phyloP scores from a whole-genome alignment of 1,284 basidiomycete species.

The Coriolopsis trogii region DNA sequence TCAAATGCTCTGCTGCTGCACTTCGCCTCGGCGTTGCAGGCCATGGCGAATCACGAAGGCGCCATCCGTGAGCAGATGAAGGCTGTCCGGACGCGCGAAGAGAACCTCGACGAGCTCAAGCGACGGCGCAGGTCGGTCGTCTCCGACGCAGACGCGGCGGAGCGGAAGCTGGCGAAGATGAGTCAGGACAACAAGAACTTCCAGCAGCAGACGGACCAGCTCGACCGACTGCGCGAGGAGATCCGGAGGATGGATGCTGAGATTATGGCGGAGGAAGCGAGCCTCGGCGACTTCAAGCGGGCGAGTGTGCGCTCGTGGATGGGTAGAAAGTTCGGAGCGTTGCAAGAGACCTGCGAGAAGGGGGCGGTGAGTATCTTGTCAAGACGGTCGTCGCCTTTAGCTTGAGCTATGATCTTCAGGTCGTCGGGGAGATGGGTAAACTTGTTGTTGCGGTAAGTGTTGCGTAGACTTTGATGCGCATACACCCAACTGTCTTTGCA shows the following conservation, averaged over 20 bases:
- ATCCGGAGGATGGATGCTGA: conserved; percentile 82
- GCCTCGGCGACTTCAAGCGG: conserved; percentile 86
- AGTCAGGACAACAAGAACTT: conserved; percentile 89
- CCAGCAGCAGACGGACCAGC: conserved; percentile 70
- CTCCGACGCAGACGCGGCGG: conserved; percentile 83
- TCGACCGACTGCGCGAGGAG: conserved; percentile 78
- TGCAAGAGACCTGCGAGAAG: conserved; percentile 88
- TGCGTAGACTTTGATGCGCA: background rate
- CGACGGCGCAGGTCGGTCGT: conserved; percentile 69
- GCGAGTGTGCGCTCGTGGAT: conserved; percentile 71
- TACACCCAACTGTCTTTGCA: conserved; percentile 29
- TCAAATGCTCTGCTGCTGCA: conserved; percentile 73
- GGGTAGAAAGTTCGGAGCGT: conserved; percentile 86
- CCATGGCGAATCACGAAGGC: conserved; percentile 77
- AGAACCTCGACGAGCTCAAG: conserved; percentile 79
- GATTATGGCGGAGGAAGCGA: conserved; percentile 84
- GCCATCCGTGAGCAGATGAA: conserved; percentile 79
- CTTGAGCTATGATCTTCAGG: conserved; percentile 44
- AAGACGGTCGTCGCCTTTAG: conserved; percentile 7
- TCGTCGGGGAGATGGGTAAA: conserved; percentile 83
- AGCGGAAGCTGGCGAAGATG: conserved; percentile 92
- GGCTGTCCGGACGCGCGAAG: conserved; percentile 82
- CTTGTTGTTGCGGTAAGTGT: conserved; percentile 67
- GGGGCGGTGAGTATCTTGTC: conserved; percentile 52
- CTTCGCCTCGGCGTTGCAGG: conserved; percentile 69